A percentile compares a stretch with the other conserved stretches of the same genome.
phyloP scores from a whole-genome alignment of 345 rosid genomes.

The Citrus sp. region DNA sequence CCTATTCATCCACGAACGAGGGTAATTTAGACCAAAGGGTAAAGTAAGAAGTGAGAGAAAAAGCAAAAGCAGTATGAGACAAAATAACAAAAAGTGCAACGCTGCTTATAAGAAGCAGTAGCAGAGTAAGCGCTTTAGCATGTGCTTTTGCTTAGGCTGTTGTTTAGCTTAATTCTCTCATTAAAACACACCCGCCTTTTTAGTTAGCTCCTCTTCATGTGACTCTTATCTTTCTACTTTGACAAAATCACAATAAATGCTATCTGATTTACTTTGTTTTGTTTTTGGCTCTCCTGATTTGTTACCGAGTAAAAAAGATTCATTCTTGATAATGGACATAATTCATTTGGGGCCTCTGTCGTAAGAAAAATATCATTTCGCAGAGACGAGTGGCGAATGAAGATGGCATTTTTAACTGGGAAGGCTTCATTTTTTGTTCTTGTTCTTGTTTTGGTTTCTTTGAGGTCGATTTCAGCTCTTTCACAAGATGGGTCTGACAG shows the following conservation, averaged over 20 bases:
- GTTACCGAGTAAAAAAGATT: neutral
- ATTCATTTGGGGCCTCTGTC: slow-evolving; percentile 6
- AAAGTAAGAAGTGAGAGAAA: neutral
- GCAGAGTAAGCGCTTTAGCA: neutral
- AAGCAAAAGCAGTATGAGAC: slow-evolving; percentile 3
- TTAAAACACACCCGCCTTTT: slow-evolving; percentile 13
- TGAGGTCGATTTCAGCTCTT: slow-evolving; percentile 26
- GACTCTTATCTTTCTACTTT: neutral
- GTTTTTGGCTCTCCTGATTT: slow-evolving; percentile 11
- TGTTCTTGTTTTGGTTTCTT: slow-evolving; percentile 22
- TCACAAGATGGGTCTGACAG: slow-evolving; percentile 18
- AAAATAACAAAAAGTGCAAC: neutral
- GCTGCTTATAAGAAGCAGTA: neutral
- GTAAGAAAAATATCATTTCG: neutral
- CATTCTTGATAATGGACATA: slow-evolving; percentile 19
- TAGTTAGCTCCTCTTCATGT: neutral
- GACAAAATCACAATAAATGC: neutral
- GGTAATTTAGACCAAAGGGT: neutral
- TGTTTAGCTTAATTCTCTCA: neutral
- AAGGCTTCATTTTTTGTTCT: slow-evolving; percentile 12
- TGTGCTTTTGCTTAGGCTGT: neutral
- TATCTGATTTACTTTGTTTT: neutral
- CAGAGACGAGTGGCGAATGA: neutral
- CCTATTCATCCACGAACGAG: neutral
- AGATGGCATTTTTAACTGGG: slow-evolving; percentile 20